Percentiles rank a stretch among this genome's conserved stretches.
These are phyloP conservation scores for Amaranthus hypochondriacus DNA, from an alignment of 148 eudicot genomes.

Conservation along the genomic window DNA sequence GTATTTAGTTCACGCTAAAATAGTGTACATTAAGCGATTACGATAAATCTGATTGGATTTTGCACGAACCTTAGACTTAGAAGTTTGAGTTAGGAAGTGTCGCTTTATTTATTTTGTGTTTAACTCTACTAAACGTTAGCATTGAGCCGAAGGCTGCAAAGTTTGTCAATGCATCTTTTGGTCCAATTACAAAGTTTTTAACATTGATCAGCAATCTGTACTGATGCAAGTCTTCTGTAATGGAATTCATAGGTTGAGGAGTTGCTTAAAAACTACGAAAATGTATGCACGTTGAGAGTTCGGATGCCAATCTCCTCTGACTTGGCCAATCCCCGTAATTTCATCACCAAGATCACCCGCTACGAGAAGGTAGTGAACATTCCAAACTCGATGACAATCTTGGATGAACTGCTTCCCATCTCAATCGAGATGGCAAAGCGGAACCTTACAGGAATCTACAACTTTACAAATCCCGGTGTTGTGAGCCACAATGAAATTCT, in stretches of 20 bases:
- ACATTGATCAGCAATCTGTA: background rate
- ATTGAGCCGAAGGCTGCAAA: no score
- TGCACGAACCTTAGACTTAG: no score
- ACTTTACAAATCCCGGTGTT: slow-evolving; percentile 43
- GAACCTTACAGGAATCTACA: slow-evolving; percentile 40
- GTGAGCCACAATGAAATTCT: slow-evolving; percentile 44
- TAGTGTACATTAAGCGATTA: no score
- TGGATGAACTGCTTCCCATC: slow-evolving; percentile 39
- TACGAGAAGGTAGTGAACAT: slow-evolving; percentile 42
- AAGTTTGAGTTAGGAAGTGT: no score
- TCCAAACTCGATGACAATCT: slow-evolving; percentile 41
- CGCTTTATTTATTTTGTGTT: no score
- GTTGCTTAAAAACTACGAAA: slow-evolving; percentile 58
- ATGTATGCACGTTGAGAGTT: slow-evolving; percentile 82
- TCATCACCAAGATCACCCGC: slow-evolving; percentile 37
- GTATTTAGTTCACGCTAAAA: no score
- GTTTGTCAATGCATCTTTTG: no score
- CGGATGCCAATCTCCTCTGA: slow-evolving; percentile 85
- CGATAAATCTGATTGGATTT: no score
- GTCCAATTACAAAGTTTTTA: background rate
- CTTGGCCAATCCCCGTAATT: slow-evolving; percentile 36
- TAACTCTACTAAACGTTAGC: no score
- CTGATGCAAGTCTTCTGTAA: background rate
- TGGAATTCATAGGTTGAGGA: slow-evolving; percentile 29
- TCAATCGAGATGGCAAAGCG: slow-evolving; percentile 47